phyloP scores from a whole-genome alignment of 768 basidiomycete genomes.

The Imleria badia region DNA sequence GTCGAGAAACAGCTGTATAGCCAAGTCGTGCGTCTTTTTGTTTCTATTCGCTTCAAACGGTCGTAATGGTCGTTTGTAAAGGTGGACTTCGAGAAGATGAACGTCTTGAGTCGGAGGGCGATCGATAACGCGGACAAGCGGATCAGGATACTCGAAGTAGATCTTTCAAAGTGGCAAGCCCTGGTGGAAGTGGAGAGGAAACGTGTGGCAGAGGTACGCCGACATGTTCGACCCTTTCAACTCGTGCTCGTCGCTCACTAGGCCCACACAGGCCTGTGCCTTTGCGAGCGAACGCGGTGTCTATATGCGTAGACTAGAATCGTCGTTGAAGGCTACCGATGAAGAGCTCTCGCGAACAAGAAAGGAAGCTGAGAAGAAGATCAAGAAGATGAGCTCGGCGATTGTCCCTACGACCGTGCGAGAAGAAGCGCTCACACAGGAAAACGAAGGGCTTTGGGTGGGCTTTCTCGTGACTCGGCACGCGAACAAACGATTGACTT shows the following conservation, averaged over 20 bases:
- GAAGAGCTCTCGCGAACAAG: constrained; percentile 48
- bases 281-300: constrained; percentile 33
- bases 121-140: constrained; percentile 29
- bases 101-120: constrained; percentile 31
- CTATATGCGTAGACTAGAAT: constrained; percentile 23
- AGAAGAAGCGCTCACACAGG: constrained; percentile 41
- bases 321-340: constrained; percentile 30
- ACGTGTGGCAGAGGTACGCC: constrained; percentile 40
- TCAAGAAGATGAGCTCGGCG: constrained; percentile 41
- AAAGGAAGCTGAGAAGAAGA: constrained; percentile 54
- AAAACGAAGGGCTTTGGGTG: constrained; percentile 63
- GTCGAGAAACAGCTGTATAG: constrained; percentile 56
- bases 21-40: constrained; percentile 54
- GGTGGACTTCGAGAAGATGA: constrained; percentile 48
- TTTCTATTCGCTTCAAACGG: background rate
- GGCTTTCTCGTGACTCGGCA: background rate
- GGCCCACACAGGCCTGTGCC: constrained; percentile 26
- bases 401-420: constrained; percentile 31
- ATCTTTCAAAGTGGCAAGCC: constrained; percentile 33
- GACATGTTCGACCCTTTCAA: background rate
- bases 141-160: constrained; percentile 31
- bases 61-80: constrained; percentile 13
- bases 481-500: background rate
- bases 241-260: background rate
- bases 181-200: constrained; percentile 41